Conservation (phyloP, 257 asterid species). For the Nyctanthes arbortristis region DNA sequence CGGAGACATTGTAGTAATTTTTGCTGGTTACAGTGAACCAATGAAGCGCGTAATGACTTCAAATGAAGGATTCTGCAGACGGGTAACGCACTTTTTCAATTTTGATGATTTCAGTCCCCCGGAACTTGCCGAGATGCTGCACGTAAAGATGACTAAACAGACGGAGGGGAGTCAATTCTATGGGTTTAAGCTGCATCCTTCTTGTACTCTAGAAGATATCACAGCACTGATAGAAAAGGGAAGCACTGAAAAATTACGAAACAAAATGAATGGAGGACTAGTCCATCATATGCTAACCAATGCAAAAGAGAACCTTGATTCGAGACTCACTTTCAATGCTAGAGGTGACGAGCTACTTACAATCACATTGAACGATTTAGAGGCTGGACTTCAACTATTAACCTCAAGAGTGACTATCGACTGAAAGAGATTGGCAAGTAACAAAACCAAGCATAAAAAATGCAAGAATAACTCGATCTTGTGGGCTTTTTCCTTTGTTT, state of each 20-base stretch:
- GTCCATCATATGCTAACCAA: slow-evolving; percentile 71
- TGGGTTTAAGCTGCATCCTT: slow-evolving; percentile 67
- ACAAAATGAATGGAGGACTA: slow-evolving; percentile 85
- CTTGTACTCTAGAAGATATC: slow-evolving; percentile 50
- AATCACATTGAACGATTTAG: slow-evolving; percentile 59
- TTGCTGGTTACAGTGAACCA: slow-evolving; percentile 88
- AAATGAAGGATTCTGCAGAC: slow-evolving; percentile 80
- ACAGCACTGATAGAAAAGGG: slow-evolving; percentile 47
- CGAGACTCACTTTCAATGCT: slow-evolving; percentile 64
- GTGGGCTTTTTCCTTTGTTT: background rate
- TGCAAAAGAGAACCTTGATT: slow-evolving; percentile 71
- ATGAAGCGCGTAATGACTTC: slow-evolving; percentile 83
- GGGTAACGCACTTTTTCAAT: slow-evolving; percentile 74
- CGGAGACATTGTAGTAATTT: slow-evolving; percentile 71
- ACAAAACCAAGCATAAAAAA: background rate
- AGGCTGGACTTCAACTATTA: slow-evolving; percentile 50
- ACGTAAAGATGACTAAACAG: slow-evolving; percentile 70
- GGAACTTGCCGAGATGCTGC: slow-evolving; percentile 78
- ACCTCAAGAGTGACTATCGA: slow-evolving; percentile 33
- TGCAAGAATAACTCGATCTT: background rate
- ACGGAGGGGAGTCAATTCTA: slow-evolving; percentile 48
- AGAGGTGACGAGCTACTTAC: slow-evolving; percentile 68
- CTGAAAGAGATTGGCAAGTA: background rate
- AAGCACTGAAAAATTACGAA: slow-evolving; percentile 60
- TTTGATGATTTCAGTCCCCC: slow-evolving; percentile 61